Evolutionary conservation across 306 rosid genomes (phyloP), one percentile per base, ranked within the genome.

Genomic region (Ziziphus jujuba): DNA sequence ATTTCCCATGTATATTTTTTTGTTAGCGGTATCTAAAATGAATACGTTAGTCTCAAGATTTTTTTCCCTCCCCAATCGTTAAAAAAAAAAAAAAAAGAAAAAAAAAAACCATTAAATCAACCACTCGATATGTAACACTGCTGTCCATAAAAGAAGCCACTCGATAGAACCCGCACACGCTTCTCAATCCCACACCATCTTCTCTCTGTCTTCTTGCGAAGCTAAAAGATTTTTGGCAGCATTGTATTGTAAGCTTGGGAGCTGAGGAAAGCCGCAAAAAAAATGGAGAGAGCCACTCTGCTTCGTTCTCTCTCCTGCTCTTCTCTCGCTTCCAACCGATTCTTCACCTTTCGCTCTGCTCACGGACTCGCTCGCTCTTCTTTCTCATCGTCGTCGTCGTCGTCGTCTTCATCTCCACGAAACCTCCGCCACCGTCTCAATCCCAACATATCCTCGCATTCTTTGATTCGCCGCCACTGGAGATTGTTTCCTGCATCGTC

Each of bases 241-340:
- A n/a, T 1, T 6, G 54, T 15, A n/a, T 1, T 6, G 54, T 15
- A 49, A 50, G 55, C 71, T 52, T 52, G 49, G 60, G 53, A 53
- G 71, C 62, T 66, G 16, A 60, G 51, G 15, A 47, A 59, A 59
- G 28, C 40, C 25, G 75, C 9, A 51, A 15, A n/a, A n/a, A 7
- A 75, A 33, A 89, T 89, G 98, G 97, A 88, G 82, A 75, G 90
- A 40, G 84, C 97, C 9, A 79, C 88, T 56, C 81, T 93, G 25
- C 84, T 90, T 33, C 96, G 98, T 47, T 85, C 88, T 68, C 72
- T 87, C 20, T 58, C 89, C 21, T 70, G 80, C 66, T 87, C 89
- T 12, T 72, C 91, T 23, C 13, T 83, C 35, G 75, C 83, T 21
- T 74, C 78, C 75, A 78, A 63, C 36, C 71, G 88, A 57, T 52